Conservation (phyloP, 1,139 yeast species). For the Saccharomyces hybrid region DNA sequence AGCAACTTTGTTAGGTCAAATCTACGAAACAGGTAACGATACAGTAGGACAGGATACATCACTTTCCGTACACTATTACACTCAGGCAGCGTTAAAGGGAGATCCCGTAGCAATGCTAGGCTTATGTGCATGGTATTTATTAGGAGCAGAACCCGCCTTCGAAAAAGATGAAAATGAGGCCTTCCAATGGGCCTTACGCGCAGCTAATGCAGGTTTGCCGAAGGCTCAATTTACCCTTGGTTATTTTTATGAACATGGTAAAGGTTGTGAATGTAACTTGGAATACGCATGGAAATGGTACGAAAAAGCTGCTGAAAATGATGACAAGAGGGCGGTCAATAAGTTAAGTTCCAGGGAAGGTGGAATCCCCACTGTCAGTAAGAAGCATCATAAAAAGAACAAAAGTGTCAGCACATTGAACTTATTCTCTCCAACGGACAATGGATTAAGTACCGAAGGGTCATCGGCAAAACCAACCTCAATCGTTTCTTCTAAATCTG, state of each 20-base stretch:
- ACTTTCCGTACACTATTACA: slow-evolving; percentile 84
- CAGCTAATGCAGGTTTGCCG: slow-evolving; percentile 65
- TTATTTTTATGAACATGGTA: slow-evolving; percentile 77
- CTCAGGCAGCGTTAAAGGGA: slow-evolving; percentile 83
- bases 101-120: slow-evolving; percentile 88
- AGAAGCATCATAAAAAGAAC: slow-evolving; percentile 6
- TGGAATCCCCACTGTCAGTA: background rate
- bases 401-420: slow-evolving; percentile 11
- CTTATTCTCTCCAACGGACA: slow-evolving; percentile 6
- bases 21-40: slow-evolving; percentile 75
- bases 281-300: slow-evolving; percentile 69
- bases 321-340: slow-evolving; percentile 56
- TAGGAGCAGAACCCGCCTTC: slow-evolving; percentile 79
- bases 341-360: slow-evolving; percentile 14
- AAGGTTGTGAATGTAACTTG: slow-evolving; percentile 64
- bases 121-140: slow-evolving; percentile 92
- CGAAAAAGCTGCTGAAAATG: slow-evolving; percentile 61
- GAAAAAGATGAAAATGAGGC: slow-evolving; percentile 80
- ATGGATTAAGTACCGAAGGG: background rate
- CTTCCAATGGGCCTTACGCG: slow-evolving; percentile 87
- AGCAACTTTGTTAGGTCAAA: slow-evolving; percentile 70
- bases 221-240: slow-evolving; percentile 88
- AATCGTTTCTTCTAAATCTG: background rate
- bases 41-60: slow-evolving; percentile 76
- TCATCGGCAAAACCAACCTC: background rate